A percentile compares a stretch with the other conserved stretches of the same genome.
Conservation (phyloP, 2,329 filamentous ascomycete species). For the Curvularia lunata region DNA sequence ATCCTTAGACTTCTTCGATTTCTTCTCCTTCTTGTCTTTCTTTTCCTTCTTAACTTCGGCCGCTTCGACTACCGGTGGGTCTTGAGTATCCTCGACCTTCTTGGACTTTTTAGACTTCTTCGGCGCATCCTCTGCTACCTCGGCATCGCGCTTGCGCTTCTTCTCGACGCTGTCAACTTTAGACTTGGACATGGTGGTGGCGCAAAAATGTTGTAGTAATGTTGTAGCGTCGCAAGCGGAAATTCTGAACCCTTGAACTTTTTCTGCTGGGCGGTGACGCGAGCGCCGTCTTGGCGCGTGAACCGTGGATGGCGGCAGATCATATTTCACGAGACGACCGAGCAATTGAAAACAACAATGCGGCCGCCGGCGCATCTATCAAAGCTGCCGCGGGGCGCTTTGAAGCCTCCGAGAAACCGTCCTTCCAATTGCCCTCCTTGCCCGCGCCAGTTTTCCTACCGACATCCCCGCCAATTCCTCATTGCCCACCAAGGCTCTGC, state of each 20-base stretch:
- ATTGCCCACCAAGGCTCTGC: conserved; percentile 49
- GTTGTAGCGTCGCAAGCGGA: conserved; percentile 17
- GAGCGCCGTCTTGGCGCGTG: conserved; percentile 26
- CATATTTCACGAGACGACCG: conserved; percentile 15
- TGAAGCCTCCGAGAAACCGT: conserved; percentile 28
- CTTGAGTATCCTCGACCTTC: conserved; percentile 25
- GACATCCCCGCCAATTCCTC: conserved; percentile 60
- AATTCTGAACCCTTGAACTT: conserved; percentile 32
- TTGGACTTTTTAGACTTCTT: conserved; percentile 46
- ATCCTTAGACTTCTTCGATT: conserved; percentile 32
- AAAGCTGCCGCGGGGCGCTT: conserved; percentile 34
- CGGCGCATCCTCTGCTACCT: conserved; percentile 30
- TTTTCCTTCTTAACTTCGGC: conserved; percentile 28
- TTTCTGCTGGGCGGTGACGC: conserved; percentile 32
- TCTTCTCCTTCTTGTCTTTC: conserved; percentile 31
- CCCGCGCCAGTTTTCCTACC: conserved; percentile 65
- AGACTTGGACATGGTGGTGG: conserved; percentile 25
- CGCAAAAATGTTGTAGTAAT: conserved; percentile 17
- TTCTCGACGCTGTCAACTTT: conserved; percentile 38
- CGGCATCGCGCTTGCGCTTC: conserved; percentile 45
- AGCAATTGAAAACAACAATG: conserved; percentile 34
- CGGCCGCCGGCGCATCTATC: conserved; percentile 36
- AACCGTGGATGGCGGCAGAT: conserved; percentile 14
- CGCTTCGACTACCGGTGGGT: conserved; percentile 22
- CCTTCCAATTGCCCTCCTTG: conserved; percentile 27